These are phyloP conservation scores for Ophiocordyceps camponoti-saundersi DNA, from an alignment of 2,329 filamentous ascomycete species.

Conservation along the genomic window DNA sequence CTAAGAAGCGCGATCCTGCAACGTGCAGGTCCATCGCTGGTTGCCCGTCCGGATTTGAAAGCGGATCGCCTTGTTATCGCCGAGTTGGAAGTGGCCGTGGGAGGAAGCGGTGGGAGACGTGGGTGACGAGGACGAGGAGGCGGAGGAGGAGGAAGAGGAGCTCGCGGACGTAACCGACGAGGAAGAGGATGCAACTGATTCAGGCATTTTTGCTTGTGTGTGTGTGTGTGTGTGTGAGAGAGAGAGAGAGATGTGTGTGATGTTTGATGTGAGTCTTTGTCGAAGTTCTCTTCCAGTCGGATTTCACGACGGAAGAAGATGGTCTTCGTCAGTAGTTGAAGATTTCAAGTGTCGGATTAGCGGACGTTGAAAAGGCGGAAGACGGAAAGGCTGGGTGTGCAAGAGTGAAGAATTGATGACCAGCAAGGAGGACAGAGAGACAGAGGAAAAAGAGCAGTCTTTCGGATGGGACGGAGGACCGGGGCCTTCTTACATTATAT, in stretches of 20 bases:
- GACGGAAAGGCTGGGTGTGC: too few species aligned
- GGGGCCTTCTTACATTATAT: neutral
- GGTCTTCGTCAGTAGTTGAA: too few species aligned
- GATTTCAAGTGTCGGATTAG: too few species aligned
- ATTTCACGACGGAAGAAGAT: too few species aligned
- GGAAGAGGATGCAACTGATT: conserved; percentile 3
- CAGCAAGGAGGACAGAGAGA: too few species aligned
- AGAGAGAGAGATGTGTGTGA: too few species aligned
- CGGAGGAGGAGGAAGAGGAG: neutral
- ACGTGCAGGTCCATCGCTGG: conserved; percentile 19
- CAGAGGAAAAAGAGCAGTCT: neutral
- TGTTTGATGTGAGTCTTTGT: too few species aligned
- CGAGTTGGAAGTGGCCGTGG: conserved; percentile 9
- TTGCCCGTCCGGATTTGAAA: conserved; percentile 29
- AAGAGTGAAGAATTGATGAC: too few species aligned
- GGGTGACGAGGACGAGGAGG: neutral
- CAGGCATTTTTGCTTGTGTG: conserved; percentile 5
- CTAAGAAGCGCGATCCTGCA: conserved; percentile 27
- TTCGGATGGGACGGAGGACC: neutral
- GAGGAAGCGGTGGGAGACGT: conserved; percentile 2
- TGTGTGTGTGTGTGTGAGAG: neutral
- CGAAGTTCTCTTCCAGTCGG: too few species aligned
- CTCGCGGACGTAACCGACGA: neutral
- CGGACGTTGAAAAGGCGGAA: too few species aligned
- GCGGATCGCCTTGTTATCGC: conserved; percentile 23